Conservation (phyloP, 2,329 filamentous ascomycete genomes). For the Geosmithia flava region DNA sequence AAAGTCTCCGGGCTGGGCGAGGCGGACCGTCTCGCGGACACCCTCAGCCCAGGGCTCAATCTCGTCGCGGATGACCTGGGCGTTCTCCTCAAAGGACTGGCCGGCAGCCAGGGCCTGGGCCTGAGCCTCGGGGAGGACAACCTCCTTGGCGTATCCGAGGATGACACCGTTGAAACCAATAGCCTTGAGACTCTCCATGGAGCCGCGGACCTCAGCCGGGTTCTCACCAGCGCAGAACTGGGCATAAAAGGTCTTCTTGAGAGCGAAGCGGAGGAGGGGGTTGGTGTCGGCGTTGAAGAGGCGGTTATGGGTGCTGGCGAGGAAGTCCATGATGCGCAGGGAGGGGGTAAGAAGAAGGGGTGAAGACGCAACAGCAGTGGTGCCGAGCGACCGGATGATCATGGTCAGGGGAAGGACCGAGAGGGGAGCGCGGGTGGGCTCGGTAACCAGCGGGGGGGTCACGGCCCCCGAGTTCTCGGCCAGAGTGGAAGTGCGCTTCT, state of each 20-base stretch:
- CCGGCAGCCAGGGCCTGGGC: constrained; percentile 27
- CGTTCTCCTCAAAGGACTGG: constrained; percentile 33
- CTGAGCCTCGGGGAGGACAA: constrained; percentile 52
- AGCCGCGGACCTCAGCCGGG: constrained; percentile 51
- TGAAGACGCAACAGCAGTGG: constrained; percentile 59
- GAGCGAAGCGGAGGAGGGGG: constrained; percentile 51
- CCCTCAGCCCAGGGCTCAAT: constrained; percentile 61
- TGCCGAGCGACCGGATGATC: constrained; percentile 57
- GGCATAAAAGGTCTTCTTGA: constrained; percentile 77
- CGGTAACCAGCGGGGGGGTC: constrained; percentile 12
- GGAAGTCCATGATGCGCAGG: constrained; percentile 50
- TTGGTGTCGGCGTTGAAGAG: constrained; percentile 67
- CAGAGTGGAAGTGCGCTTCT: constrained; percentile 20
- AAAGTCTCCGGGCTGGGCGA: constrained; percentile 52
- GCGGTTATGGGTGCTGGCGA: constrained; percentile 56
- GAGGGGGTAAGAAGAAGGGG: constrained; percentile 57
- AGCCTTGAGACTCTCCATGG: constrained; percentile 51
- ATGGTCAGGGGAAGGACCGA: constrained; percentile 54
- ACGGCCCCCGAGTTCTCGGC: constrained; percentile 17
- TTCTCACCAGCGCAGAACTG: constrained; percentile 86
- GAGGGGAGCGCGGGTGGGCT: constrained; percentile 31
- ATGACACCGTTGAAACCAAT: constrained; percentile 79
- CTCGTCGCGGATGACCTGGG: constrained; percentile 41
- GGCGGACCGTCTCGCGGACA: constrained; percentile 58
- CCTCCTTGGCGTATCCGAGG: constrained; percentile 71